Evolutionary conservation across 805 yeast species (phyloP), one percentile per base, ranked within the genome.

Genomic region (Monosporozyma aquatica): DNA sequence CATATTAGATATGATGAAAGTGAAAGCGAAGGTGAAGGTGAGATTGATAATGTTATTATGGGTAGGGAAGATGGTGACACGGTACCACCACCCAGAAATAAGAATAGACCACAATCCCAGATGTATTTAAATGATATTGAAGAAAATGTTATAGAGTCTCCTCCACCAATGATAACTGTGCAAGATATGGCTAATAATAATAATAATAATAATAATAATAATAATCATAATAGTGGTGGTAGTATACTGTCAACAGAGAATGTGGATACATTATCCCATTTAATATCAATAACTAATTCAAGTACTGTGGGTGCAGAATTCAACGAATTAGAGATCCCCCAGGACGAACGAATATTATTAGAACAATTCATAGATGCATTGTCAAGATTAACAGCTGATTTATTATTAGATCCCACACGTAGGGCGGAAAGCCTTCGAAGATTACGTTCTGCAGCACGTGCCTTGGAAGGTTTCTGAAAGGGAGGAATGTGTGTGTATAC

Each of bases 331-430:
- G 83, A 82, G 32, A 69, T 87, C 49, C 87, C 90, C 8, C 64
- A 72, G 0, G 81, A 80, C 45, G 95, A 87, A 54, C 82, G 83
- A 50, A 80, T 76, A 52, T 69, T 87, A 32, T 68, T 90, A 35
- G 97, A 90, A 55, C 79, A 86, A 60, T 77, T 90, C 37, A 83
- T 90, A 3, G 95, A 87, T 54, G 80, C 95, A 1, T 67, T 90
- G 36, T 80, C 92, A 29, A 72, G 92, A 52, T 71, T 92, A 45
- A 87, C 95, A 3, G 86, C 89, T 40, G 96, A 87, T 56, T 87
- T 92, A 84, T 82, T 87, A 42, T 59, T 85, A 43, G 95, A 90
- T 60, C 86, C 86, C 24, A 76, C 75, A 22, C 76, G 92, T 53
- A 80, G 82, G 44, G 79, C 78, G 13, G 87, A 86, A 47, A 95